Evolutionary conservation across 768 basidiomycete species (phyloP).

Genomic region (Lactarius sanguifluus): DNA sequence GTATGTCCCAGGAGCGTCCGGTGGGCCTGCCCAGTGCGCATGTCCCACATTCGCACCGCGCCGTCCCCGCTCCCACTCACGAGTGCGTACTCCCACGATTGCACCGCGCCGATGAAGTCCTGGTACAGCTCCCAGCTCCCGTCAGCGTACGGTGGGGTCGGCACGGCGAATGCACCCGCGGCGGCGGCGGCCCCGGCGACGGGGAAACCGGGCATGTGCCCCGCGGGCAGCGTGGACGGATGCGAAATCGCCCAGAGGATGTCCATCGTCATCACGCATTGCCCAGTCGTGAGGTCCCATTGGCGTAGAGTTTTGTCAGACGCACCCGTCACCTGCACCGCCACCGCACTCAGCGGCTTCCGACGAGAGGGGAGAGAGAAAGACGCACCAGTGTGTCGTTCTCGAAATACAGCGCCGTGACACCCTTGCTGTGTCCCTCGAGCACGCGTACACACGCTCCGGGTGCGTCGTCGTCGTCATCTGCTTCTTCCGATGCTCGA

Average conservation of each 20-base stretch:
- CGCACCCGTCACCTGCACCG: conserved; percentile 85
- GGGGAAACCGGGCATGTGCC: conserved; percentile 43
- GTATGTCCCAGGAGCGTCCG: conserved; percentile 92
- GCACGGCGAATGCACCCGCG: conserved; percentile 70
- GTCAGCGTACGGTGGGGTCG: conserved; percentile 85
- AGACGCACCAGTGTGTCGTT: conserved; percentile 83
- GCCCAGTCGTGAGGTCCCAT: conserved; percentile 96
- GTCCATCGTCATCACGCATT: conserved; percentile 99
- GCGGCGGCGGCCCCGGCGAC: conserved; percentile 56
- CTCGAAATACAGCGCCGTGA: conserved; percentile 94
- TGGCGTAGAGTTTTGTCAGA: conserved; percentile 98
- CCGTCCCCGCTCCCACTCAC: conserved; percentile 98
- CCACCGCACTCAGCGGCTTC: not conserved
- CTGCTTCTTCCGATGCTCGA: conserved; percentile 28
- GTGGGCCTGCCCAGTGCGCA: conserved; percentile 97
- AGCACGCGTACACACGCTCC: conserved; percentile 71
- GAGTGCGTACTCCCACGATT: conserved; percentile 98
- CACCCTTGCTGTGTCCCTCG: conserved; percentile 91
- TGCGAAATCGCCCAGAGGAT: conserved; percentile 99
- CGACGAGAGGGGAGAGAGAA: not conserved
- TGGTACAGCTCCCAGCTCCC: conserved; percentile 94
- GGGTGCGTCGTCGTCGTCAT: not conserved
- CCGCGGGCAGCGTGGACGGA: conserved; percentile 52
- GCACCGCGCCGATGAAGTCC: conserved; percentile 96
- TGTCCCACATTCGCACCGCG: conserved; percentile 99